These are phyloP conservation scores for Spinellus fusiger DNA, from an alignment of 192 early-diverging fungal genomes.

Conservation along the genomic window DNA sequence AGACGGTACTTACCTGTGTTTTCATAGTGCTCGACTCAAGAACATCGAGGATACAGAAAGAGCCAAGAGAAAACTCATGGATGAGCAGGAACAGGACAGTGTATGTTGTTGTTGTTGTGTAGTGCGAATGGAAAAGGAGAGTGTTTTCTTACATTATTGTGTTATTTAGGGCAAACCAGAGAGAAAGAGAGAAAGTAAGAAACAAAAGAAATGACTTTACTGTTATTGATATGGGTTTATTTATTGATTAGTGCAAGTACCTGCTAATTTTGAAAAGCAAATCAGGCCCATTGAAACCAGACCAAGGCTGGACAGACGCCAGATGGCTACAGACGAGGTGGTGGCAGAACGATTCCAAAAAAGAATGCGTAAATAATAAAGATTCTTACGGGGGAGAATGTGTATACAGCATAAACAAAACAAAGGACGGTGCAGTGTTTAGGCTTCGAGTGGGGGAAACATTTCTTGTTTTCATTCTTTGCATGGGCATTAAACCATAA, in stretches of 20 bases:
- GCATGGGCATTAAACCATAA: too few relatives aligned
- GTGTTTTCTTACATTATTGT: not conserved
- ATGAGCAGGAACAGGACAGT: constrained; percentile 32
- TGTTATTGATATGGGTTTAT: constrained; percentile 16
- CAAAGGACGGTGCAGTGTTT: not conserved
- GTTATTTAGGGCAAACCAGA: not conserved
- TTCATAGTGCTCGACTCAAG: constrained; percentile 46
- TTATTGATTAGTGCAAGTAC: constrained; percentile 7
- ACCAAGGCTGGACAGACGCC: constrained; percentile 41
- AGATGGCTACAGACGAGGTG: constrained; percentile 81
- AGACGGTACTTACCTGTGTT: constrained; percentile 1
- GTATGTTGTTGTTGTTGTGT: not conserved
- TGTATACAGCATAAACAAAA: not conserved
- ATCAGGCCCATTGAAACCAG: constrained; percentile 16
- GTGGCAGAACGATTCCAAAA: constrained; percentile 84
- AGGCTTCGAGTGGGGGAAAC: too few relatives aligned
- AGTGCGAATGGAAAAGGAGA: not conserved
- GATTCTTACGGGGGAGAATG: not conserved
- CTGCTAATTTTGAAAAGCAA: constrained; percentile 29
- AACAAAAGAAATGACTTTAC: not conserved
- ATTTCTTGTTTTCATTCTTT: too few relatives aligned
- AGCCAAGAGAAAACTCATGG: constrained; percentile 56
- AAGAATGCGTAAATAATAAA: constrained; percentile 58
- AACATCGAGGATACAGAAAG: constrained; percentile 81
- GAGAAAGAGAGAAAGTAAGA: not conserved